Percentiles rank a stretch among this genome's conserved stretches.
These are phyloP conservation scores for Zasmidium angulare DNA, from an alignment of 2,329 filamentous ascomycete species.

Conservation along the genomic window DNA sequence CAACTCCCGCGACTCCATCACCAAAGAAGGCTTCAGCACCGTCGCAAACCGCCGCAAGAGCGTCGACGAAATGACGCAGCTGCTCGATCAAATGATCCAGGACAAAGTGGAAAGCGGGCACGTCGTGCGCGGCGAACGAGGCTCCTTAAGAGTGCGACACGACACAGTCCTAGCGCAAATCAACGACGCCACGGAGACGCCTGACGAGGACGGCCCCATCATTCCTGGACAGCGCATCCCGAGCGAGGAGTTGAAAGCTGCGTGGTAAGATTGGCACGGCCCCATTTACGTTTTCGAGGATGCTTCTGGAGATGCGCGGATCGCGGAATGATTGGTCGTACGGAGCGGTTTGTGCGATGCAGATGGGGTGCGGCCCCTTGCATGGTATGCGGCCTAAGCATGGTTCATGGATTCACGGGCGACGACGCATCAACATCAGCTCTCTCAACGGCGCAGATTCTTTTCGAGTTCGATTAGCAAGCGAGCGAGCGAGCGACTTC, in stretches of 20 bases:
- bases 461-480: not conserved
- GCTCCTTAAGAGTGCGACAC: slow-evolving; percentile 57
- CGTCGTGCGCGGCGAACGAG: slow-evolving; percentile 64
- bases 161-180: slow-evolving; percentile 18
- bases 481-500: not conserved
- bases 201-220: not conserved
- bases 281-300: slow-evolving; percentile 10
- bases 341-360: not conserved
- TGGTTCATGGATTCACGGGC: slow-evolving; percentile 15
- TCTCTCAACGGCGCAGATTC: not conserved
- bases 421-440: not conserved
- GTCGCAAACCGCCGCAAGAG: slow-evolving; percentile 51
- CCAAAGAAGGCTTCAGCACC: slow-evolving; percentile 5
- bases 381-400: slow-evolving; percentile 12
- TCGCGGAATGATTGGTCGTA: slow-evolving; percentile 7
- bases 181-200: slow-evolving; percentile 5
- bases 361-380: slow-evolving; percentile 7
- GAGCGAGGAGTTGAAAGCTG: slow-evolving; percentile 1
- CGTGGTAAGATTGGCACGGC: not conserved
- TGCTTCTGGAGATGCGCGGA: slow-evolving; percentile 14
- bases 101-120: slow-evolving; percentile 78
- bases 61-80: slow-evolving; percentile 88
- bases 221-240: not conserved
- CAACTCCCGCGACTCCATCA: slow-evolving; percentile 18
- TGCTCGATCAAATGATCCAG: slow-evolving; percentile 95